Percentiles rank a stretch among this genome's conserved stretches.
Evolutionary conservation across 306 rosid species (phyloP).

Genomic region (Quillaja saponaria): DNA sequence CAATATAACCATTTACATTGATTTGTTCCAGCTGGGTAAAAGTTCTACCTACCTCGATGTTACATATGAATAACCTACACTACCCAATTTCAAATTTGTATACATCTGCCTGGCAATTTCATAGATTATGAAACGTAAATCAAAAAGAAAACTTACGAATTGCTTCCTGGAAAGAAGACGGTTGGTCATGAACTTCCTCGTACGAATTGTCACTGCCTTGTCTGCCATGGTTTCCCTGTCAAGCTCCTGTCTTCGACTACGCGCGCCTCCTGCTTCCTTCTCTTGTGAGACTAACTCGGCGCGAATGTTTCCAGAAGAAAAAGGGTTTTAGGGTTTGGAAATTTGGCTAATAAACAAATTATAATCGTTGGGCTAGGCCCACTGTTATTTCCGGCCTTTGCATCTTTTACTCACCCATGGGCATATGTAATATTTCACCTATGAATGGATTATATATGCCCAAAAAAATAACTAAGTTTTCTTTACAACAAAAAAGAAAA

Average conservation of each 20-base stretch:
- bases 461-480: no score
- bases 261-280: not conserved
- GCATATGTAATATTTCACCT: no score
- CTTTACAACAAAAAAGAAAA: no score
- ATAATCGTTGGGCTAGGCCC: no score
- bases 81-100: not conserved
- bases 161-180: conserved; percentile 22
- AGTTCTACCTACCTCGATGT: no score
- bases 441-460: no score
- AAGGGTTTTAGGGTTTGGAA: not conserved
- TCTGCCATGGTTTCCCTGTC: conserved; percentile 4
- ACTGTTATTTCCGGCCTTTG: no score
- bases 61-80: not conserved
- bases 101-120: not conserved
- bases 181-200: conserved; percentile 28
- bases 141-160: conserved; percentile 8
- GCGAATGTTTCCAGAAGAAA: not conserved
- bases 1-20: not conserved
- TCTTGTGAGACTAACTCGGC: not conserved
- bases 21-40: no score
- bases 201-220: conserved; percentile 18
- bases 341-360: not conserved
- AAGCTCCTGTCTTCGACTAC: not conserved
- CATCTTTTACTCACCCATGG: no score
- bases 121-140: not conserved